Conservation (phyloP, 805 yeast genomes). For the Blastobotrys attinorum region DNA sequence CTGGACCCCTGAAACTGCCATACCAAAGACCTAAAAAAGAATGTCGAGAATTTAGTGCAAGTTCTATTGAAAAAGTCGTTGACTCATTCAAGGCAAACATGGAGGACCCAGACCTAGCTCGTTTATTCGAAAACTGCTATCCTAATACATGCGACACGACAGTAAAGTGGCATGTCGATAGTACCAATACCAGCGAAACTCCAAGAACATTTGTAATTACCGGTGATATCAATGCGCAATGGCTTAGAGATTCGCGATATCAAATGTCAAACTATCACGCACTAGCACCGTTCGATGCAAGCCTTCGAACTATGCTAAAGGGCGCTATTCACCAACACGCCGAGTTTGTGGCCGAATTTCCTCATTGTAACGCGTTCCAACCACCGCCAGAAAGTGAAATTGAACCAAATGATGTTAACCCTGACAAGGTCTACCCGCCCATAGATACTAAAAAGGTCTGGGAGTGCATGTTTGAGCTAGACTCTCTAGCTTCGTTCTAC, state of each 20-base stretch:
- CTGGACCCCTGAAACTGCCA: constrained; percentile 52
- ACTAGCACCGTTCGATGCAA: constrained; percentile 44
- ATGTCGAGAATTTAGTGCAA: constrained; percentile 67
- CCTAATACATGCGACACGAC: constrained; percentile 91
- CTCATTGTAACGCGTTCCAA: constrained; percentile 89
- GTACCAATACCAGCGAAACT: constrained; percentile 13
- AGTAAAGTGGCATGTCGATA: constrained; percentile 54
- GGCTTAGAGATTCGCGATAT: constrained; percentile 83
- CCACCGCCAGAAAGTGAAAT: constrained; percentile 51
- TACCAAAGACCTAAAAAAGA: constrained; percentile 65
- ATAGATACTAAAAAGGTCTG: constrained; percentile 72
- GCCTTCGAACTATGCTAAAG: constrained; percentile 43
- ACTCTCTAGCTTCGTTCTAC: constrained; percentile 74
- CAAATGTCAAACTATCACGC: constrained; percentile 72
- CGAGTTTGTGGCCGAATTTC: constrained; percentile 48
- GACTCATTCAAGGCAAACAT: constrained; percentile 43
- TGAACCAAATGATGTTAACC: constrained; percentile 31
- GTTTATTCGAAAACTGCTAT: constrained; percentile 71
- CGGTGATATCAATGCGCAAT: constrained; percentile 90
- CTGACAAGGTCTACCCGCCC: constrained; percentile 58
- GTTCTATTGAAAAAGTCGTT: constrained; percentile 54
- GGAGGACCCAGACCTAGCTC: constrained; percentile 56
- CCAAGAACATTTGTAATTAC: constrained; percentile 76
- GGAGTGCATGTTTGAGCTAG: constrained; percentile 87
- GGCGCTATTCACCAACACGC: constrained; percentile 85